Conservation (phyloP, 2,329 filamentous ascomycete genomes). For the Xylaria digitata region DNA sequence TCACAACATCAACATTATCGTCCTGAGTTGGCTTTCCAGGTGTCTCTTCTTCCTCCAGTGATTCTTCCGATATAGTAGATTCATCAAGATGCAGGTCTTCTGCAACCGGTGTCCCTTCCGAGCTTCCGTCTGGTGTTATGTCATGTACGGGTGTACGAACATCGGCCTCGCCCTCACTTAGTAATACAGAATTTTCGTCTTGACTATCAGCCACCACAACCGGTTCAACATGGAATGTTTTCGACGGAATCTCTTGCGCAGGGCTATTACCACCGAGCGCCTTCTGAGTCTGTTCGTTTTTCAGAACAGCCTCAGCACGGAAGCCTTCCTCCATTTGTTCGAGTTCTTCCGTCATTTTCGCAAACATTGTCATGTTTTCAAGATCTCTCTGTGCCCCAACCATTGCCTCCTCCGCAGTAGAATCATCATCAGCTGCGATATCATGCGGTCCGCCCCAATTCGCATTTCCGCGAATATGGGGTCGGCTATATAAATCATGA, state of each 20-base stretch:
- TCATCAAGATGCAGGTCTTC: conserved; percentile 10
- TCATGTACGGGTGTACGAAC: conserved; percentile 27
- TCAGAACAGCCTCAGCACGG: conserved; percentile 33
- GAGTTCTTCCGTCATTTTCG: conserved; percentile 42
- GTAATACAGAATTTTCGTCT: conserved; percentile 30
- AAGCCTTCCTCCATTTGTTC: conserved; percentile 40
- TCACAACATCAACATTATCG: conserved; percentile 14
- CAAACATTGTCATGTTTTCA: conserved; percentile 30
- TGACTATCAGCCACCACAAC: conserved; percentile 27
- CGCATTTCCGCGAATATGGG: conserved; percentile 39
- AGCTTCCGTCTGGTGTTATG: conserved; percentile 20
- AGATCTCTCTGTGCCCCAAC: conserved; percentile 41
- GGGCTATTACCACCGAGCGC: conserved; percentile 41
- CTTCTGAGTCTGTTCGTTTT: conserved; percentile 39
- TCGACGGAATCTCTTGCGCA: conserved; percentile 34
- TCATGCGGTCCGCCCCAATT: conserved; percentile 41
- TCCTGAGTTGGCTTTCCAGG: conserved; percentile 24
- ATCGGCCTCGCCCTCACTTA: conserved; percentile 31
- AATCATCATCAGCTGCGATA: conserved; percentile 36
- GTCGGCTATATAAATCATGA: conserved; percentile 52
- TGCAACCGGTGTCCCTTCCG: conserved; percentile 25
- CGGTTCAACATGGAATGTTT: conserved; percentile 33
- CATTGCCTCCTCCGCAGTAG: conserved; percentile 38
- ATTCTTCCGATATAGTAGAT: not conserved
- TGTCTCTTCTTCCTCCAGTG: not conserved